phyloP scores from a whole-genome alignment of 495 filamentous ascomycete genomes.

The Trichoderma erinaceum region DNA sequence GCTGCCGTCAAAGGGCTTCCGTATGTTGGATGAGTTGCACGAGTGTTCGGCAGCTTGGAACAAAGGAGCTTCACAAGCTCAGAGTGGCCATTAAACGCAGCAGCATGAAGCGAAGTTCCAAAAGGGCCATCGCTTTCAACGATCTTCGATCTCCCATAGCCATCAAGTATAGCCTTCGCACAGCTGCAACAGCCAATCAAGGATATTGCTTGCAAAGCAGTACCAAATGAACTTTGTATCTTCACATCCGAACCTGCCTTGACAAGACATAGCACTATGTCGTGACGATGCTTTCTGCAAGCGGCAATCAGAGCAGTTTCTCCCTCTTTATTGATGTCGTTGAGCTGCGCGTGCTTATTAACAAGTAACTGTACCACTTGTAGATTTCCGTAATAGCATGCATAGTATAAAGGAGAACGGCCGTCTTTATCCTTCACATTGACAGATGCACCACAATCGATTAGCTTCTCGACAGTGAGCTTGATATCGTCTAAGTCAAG shows the following conservation, averaged over 20 bases:
- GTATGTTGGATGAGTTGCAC: not conserved
- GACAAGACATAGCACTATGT: not conserved
- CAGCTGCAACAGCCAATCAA: not conserved
- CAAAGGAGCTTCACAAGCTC: slow-evolving; percentile 16
- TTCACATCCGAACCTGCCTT: not conserved
- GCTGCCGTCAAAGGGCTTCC: not conserved
- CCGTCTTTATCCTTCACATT: not conserved
- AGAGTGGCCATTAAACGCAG: slow-evolving; percentile 16
- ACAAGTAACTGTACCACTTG: not conserved
- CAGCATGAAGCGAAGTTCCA: slow-evolving; percentile 18
- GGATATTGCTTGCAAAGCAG: not conserved
- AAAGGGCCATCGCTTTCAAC: slow-evolving; percentile 14
- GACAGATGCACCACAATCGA: not conserved
- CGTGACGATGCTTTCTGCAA: not conserved
- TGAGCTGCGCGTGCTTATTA: not conserved
- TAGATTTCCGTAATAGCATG: not conserved
- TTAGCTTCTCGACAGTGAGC: not conserved
- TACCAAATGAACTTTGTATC: not conserved
- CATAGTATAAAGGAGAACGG: not conserved
- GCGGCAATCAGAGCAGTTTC: not conserved
- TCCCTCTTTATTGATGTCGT: not conserved
- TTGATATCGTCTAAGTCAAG: not conserved
- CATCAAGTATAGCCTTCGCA: not conserved
- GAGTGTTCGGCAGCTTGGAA: not conserved
- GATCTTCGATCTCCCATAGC: slow-evolving; percentile 11